A percentile compares a stretch with the other conserved stretches of the same genome.
These are phyloP conservation scores for Pseudozyma tsukubaensis DNA, from an alignment of 1,284 basidiomycete genomes.

Conservation along the genomic window DNA sequence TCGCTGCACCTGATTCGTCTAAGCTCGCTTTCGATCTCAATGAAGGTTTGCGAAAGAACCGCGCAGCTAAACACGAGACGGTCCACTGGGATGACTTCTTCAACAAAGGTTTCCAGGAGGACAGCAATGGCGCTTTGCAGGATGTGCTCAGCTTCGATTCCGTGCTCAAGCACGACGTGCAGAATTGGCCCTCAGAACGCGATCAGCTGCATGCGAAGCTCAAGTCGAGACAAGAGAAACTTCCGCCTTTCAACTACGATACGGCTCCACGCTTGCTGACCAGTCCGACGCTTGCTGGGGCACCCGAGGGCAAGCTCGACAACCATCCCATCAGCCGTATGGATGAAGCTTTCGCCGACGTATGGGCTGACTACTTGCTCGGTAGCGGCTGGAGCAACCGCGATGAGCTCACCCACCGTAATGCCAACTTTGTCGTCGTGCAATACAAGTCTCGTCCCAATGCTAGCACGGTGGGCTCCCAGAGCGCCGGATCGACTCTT, in stretches of 20 bases:
- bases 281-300: conserved; percentile 41
- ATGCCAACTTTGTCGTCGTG: conserved; percentile 66
- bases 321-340: conserved; percentile 55
- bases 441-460: conserved; percentile 61
- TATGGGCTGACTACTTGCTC: conserved; percentile 65
- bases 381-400: conserved; percentile 67
- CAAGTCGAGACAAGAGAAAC: conserved; percentile 35
- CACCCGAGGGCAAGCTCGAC: conserved; percentile 17
- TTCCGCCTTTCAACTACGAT: conserved; percentile 63
- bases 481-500: conserved; percentile 32
- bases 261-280: conserved; percentile 50
- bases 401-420: conserved; percentile 65
- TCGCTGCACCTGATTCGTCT: conserved; percentile 59
- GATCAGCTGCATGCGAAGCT: conserved; percentile 48
- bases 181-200: conserved; percentile 55
- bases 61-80: conserved; percentile 45
- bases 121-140: conserved; percentile 37
- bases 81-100: conserved; percentile 64
- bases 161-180: conserved; percentile 54
- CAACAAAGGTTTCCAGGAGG: conserved; percentile 48
- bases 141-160: conserved; percentile 64
- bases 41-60: conserved; percentile 57
- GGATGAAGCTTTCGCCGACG: conserved; percentile 65
- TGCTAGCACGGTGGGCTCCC: conserved; percentile 45
- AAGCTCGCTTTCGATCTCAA: conserved; percentile 65